Base-by-base conservation (phyloP, 2,329 filamentous ascomycete genomes). In the Sporothrix variecibatus region DNA sequence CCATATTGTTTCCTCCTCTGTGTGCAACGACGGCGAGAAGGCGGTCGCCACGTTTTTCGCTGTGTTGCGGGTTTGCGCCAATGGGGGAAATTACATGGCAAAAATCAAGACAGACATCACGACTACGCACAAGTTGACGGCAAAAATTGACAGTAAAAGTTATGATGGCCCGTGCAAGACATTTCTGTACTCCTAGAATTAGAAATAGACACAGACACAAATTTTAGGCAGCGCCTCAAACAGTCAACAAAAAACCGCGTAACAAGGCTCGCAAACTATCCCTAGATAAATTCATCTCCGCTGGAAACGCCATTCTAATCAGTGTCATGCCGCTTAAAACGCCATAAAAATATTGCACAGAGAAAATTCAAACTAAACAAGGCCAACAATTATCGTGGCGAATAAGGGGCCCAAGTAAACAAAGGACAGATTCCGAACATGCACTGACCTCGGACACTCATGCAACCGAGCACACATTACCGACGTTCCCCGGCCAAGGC, bases 51-150 rank as follows among this genome's bases (percentile, higher is more conserved):
- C n/a, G 34, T 43, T 65, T 65, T 34, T 64, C 38, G 11, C 60
- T 11, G n/a, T 17, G 20, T 1, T 65, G 38, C 20, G 60, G 12
- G 3, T 43, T 23, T 65, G 60, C 60, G 60, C 60, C 34, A 43
- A 40, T 65, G 60, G 38, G 40, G 60, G 60, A 65, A 65, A 43
- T 65, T 65, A 20, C n/a, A n/a, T 65, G 34, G 17, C 17, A 53
- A 15, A 56, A 23, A 46, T 11, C 20, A 17, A 23, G 11, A 56
- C 23, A 56, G 12, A 56, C 51, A 56, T 26, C 23, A 12, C 51
- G 23, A 56, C 12, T 56, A 4, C 23, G 17, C 23, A 65, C 38
- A 65, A 65, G 5, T 3, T 6, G 0, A 43, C 20, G 6, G 11
- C 38, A 31, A n/a, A 28, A 9, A 12, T 3, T 51, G 49, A 5